phyloP scores from a whole-genome alignment of 805 yeast genomes.

The Cyberlindnera xylosilytica region DNA sequence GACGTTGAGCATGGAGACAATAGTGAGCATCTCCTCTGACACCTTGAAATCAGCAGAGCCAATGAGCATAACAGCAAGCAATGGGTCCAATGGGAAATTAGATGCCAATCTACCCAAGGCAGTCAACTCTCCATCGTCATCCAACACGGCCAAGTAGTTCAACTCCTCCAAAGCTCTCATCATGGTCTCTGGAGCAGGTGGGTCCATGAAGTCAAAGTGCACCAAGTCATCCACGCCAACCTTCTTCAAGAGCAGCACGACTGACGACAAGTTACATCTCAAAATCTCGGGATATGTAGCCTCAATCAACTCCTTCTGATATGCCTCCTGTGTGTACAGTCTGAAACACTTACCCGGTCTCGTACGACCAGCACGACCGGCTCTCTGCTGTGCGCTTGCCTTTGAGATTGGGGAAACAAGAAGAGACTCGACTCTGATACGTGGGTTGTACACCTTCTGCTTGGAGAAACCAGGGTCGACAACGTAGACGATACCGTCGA shows the following conservation, averaged over 20 bases:
- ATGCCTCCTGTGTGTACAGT: slow-evolving; percentile 94
- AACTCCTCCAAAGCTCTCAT: slow-evolving; percentile 97
- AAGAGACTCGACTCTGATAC: slow-evolving; percentile 91
- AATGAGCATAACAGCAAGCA: slow-evolving; percentile 89
- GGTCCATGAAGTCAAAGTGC: slow-evolving; percentile 98
- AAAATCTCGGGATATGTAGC: slow-evolving; percentile 96
- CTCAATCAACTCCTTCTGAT: slow-evolving; percentile 87
- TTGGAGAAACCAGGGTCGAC: slow-evolving; percentile 97
- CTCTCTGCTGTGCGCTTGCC: slow-evolving; percentile 97
- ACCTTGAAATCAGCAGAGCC: slow-evolving; percentile 83
- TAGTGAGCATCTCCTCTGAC: slow-evolving; percentile 82
- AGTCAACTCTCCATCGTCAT: slow-evolving; percentile 89
- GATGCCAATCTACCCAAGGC: slow-evolving; percentile 88
- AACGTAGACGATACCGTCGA: slow-evolving; percentile 95
- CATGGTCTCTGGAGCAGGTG: slow-evolving; percentile 99
- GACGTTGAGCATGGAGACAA: slow-evolving; percentile 87
- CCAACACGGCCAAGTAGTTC: slow-evolving; percentile 83
- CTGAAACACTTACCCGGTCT: slow-evolving; percentile 98
- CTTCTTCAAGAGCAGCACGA: slow-evolving; percentile 90
- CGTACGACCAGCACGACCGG: slow-evolving; percentile 99
- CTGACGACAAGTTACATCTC: slow-evolving; percentile 84
- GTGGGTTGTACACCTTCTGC: slow-evolving; percentile 94
- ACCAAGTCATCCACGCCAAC: slow-evolving; percentile 94
- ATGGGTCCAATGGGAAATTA: slow-evolving; percentile 92
- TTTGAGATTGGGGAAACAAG: slow-evolving; percentile 94